Percentiles rank a stretch among this genome's conserved stretches.
These are phyloP conservation scores for Huntiella moniliformis DNA, from an alignment of 2,329 filamentous ascomycete genomes.

Conservation along the genomic window DNA sequence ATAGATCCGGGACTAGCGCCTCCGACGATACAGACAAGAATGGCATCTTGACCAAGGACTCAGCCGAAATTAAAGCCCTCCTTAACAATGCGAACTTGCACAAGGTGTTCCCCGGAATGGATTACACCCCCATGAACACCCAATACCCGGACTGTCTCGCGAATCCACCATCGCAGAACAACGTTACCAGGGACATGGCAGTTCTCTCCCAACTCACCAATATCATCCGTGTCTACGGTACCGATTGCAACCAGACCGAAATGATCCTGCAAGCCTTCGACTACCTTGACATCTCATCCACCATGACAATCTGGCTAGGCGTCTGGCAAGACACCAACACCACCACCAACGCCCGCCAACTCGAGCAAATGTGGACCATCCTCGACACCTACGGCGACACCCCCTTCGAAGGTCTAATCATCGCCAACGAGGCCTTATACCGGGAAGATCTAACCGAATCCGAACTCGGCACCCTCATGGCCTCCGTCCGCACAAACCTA, in stretches of 20 bases:
- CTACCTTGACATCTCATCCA: conserved; percentile 47
- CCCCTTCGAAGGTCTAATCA: conserved; percentile 66
- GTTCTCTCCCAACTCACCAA: conserved; percentile 82
- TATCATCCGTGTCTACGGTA: conserved; percentile 75
- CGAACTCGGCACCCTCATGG: conserved; percentile 44
- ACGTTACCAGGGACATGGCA: conserved; percentile 78
- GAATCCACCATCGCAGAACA: conserved; percentile 75
- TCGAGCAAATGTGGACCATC: conserved; percentile 68
- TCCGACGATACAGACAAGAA: conserved; percentile 40
- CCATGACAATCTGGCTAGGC: conserved; percentile 80
- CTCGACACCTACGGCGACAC: conserved; percentile 47
- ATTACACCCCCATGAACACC: conserved; percentile 81
- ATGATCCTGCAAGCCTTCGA: conserved; percentile 77
- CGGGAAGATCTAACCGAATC: conserved; percentile 53
- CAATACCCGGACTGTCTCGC: conserved; percentile 72
- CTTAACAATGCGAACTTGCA: conserved; percentile 68
- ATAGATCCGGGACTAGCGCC: conserved; percentile 28
- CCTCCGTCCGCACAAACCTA: conserved; percentile 53
- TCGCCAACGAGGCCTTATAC: conserved; percentile 64
- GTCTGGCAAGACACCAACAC: conserved; percentile 77
- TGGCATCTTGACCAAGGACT: conserved; percentile 56
- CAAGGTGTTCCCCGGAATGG: conserved; percentile 87
- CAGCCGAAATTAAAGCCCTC: conserved; percentile 59
- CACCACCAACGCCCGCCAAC: conserved; percentile 68
- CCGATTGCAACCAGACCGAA: conserved; percentile 92